Evolutionary conservation across 129 eudicot genomes (phyloP).

Genomic region (Apium graveolens): DNA sequence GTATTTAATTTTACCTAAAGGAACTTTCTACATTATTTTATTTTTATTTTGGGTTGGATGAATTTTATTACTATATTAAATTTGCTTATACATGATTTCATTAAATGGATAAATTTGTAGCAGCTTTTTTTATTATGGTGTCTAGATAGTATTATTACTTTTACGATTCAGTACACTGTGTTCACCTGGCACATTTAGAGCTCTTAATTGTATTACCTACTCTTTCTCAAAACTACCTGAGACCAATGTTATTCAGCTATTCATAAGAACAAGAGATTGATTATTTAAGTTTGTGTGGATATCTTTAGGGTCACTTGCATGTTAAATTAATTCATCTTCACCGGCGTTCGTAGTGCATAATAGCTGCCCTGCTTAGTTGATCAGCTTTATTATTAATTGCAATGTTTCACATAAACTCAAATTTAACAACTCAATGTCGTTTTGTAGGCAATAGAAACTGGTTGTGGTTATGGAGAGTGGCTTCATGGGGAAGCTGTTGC

Average conservation of each 20-base stretch:
- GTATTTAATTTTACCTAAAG: neutral
- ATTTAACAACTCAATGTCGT: neutral
- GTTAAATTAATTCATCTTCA: neutral
- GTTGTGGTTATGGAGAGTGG: constrained; percentile 95
- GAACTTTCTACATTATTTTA: too few relatives aligned
- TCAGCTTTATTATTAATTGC: neutral
- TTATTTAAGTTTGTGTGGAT: neutral
- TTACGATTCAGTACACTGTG: neutral
- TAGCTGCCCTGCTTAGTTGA: neutral
- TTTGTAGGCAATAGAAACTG: constrained; percentile 89
- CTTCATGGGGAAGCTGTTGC: constrained; percentile 99
- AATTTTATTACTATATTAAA: too few relatives aligned
- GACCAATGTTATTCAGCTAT: neutral
- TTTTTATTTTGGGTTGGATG: too few relatives aligned
- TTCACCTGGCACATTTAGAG: neutral
- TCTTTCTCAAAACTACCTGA: neutral
- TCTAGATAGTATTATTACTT: neutral
- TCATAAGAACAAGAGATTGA: neutral
- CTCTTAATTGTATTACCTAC: neutral
- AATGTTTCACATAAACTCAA: neutral
- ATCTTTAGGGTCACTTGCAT: neutral
- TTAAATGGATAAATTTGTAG: neutral
- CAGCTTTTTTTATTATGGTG: neutral
- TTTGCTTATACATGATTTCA: neutral
- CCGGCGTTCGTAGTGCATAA: neutral